Evolutionary conservation across 768 basidiomycete species (phyloP), one percentile per base, ranked within the genome.

Genomic region (Auriculariales sp.): DNA sequence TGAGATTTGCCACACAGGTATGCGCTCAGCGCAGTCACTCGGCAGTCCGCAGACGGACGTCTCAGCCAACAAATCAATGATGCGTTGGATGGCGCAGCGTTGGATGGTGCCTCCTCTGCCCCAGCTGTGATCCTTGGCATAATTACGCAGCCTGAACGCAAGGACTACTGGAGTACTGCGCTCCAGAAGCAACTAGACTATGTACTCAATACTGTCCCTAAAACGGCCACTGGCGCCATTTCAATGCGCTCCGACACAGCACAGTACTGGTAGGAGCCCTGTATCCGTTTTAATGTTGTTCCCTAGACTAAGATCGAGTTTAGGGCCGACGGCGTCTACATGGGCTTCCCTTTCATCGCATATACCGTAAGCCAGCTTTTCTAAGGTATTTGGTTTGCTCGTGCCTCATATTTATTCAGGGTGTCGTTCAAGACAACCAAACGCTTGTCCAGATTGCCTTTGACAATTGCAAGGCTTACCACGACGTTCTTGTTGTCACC

Each of bases 291-390:
- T n/a, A n/a, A n/a, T n/a, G n/a, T n/a, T n/a, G n/a, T n/a, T n/a
- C n/a, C n/a, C n/a, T n/a, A n/a, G n/a, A n/a, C n/a, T n/a, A n/a
- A n/a, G n/a, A n/a, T n/a, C n/a, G n/a, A 68, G 54, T 60, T 62
- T 50, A 69, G 61, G 66, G 61, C 66, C 25, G 66, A 68, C 52
- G 62, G 57, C 14, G 63, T 70, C 0, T 70, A 64, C 55, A 70
- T 70, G 69, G 70, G 66, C 3, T 67, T 67, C 25, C 70, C 70
- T 10, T 72, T 67, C 58, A 58, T 72, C 28, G 69, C 70, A 22
- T 67, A 63, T 54, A n/a, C n/a, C n/a, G n/a, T n/a, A n/a, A n/a
- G n/a, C n/a, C n/a, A n/a, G n/a, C n/a, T n/a, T n/a, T n/a, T n/a
- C n/a, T n/a, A n/a, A n/a, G n/a, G n/a, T n/a, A n/a, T n/a, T n/a